phyloP scores from a whole-genome alignment of 192 early-diverging fungal species.

The Phlyctochytrium arcticum region DNA sequence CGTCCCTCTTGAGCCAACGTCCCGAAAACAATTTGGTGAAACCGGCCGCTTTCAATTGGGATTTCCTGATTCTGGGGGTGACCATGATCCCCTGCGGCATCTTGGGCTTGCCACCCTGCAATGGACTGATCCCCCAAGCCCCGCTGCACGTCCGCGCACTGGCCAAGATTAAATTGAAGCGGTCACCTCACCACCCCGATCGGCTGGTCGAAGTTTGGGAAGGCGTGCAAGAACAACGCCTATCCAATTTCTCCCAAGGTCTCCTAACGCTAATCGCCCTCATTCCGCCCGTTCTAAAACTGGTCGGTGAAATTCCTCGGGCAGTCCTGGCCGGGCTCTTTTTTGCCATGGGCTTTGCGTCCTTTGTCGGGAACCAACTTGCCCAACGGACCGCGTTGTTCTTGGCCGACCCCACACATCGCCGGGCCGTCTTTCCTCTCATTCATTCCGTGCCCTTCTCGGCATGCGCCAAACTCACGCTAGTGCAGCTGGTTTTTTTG shows the following conservation, averaged over 20 bases:
- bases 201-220: not conserved
- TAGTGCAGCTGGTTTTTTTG: conserved; percentile 6
- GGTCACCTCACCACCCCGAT: not conserved
- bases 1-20: conserved; percentile 15
- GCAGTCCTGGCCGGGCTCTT: conserved; percentile 21
- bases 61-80: conserved; percentile 22
- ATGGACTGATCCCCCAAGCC: conserved; percentile 28
- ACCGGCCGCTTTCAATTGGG: conserved; percentile 25
- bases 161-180: not conserved
- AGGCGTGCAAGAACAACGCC: conserved; percentile 16
- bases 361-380: conserved; percentile 15
- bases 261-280: conserved; percentile 13
- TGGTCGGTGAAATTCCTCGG: conserved; percentile 6
- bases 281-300: not conserved
- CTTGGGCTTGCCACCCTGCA: conserved; percentile 10
- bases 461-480: not conserved
- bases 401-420: not conserved
- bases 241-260: conserved; percentile 10
- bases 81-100: conserved; percentile 15
- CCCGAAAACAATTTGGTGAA: conserved; percentile 17
- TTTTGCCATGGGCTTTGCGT: conserved; percentile 20
- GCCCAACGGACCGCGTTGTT: not conserved
- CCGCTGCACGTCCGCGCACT: conserved; percentile 22
- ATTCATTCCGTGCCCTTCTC: not conserved
- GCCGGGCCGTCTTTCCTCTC: not conserved